Base-by-base conservation (phyloP, 169 alveolate genomes). In the Cystoisospora suis region DNA sequence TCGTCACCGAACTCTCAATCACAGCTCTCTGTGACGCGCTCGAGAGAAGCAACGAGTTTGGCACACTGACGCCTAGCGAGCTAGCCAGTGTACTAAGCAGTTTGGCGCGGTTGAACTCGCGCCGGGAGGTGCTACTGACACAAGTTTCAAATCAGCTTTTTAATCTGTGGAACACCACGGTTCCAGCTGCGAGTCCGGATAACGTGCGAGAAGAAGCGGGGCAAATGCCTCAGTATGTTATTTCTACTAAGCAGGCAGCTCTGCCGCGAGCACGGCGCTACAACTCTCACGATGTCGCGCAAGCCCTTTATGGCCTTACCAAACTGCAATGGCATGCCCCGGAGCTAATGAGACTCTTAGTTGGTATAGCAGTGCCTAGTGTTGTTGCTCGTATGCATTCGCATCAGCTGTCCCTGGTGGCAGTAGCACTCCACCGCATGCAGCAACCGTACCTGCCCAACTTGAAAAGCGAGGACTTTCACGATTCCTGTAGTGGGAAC, bases 361-460 rank as follows among this genome's bases (percentile, higher is more conserved):
- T 72, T n/a, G 58, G 36, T 6, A 20, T 36, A 20, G 12, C 5
- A 36, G 42, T 65, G 27, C 77, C 77, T 5, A 20, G n/a, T 12
- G 77, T 65, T 65, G 83, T 72, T 5, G 56, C 38, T 15, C 56
- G 83, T 29, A 72, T 72, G 83, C 83, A 72, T 56, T 40, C 83
- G 38, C 83, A 72, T 34, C 83, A 72, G 56, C 83, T 72, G 15
- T 40, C 83, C 15, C 1, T 72, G 58, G 23, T 56, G 36, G 83
- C 83, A 6, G 83, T 72, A 29, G 83, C 83, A 38, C 15, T 72
- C 42, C 56, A 34, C 12, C 53, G 83, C n/a, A n/a, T n/a, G n/a
- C n/a, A n/a, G n/a, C n/a, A n/a, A n/a, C n/a, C n/a, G n/a, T n/a
- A n/a, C n/a, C n/a, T n/a, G n/a, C n/a, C n/a, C n/a, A n/a, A n/a